Percentiles rank a stretch among this genome's conserved stretches.
phyloP scores from a whole-genome alignment of 345 rosid species.

The Acer yangbiense region DNA sequence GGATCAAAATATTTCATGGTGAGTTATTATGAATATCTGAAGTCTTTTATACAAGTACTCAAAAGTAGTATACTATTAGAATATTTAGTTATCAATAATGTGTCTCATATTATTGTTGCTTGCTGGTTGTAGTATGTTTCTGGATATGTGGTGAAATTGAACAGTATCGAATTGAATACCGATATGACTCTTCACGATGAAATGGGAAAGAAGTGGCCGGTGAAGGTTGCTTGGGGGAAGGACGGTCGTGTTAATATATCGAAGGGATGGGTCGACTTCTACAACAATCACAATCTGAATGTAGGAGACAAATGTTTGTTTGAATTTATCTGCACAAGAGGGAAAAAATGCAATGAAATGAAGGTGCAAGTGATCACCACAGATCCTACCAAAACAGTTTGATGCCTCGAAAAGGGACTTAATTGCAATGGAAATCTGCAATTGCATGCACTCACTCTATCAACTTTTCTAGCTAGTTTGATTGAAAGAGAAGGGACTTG shows the following conservation, averaged over 20 bases:
- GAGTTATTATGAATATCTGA: neutral
- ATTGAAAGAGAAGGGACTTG: too few species aligned
- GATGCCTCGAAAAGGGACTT: neutral
- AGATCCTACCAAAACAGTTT: neutral
- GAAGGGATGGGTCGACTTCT: constrained; percentile 8
- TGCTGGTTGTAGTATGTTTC: constrained; percentile 21
- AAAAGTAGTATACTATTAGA: neutral
- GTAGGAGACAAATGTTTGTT: constrained; percentile 12
- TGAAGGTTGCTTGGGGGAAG: neutral
- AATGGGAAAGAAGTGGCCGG: constrained; percentile 10
- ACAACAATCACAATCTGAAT: neutral
- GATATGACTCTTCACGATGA: constrained; percentile 3
- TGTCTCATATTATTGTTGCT: neutral
- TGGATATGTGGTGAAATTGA: neutral
- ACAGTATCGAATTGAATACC: constrained; percentile 15
- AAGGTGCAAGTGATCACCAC: constrained; percentile 12
- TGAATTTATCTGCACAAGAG: constrained; percentile 13
- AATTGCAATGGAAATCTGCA: neutral
- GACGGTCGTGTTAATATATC: neutral
- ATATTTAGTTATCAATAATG: neutral
- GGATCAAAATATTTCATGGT: constrained; percentile 3
- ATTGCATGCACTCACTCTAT: neutral
- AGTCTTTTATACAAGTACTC: neutral
- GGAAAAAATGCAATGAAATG: constrained; percentile 9
- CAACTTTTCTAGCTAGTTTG: too few species aligned